Base-by-base conservation (phyloP, 208 protist species). In the Trypanosoma mega region DNA sequence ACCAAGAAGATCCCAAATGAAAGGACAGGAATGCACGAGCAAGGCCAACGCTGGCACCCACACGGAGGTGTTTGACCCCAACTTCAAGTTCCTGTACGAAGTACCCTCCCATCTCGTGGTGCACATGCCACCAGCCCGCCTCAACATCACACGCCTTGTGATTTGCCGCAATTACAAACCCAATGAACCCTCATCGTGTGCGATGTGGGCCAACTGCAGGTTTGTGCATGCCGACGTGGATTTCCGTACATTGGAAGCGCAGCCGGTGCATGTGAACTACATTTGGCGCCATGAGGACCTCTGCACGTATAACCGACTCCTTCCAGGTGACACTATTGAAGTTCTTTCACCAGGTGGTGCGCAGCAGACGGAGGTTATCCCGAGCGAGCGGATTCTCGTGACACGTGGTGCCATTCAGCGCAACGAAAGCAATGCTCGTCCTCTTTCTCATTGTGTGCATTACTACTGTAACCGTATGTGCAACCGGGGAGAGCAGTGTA, bases 81-180 rank as follows among this genome's bases (percentile, higher is more conserved):
- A 89, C 63, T 92, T 90, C 53, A 80, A 80, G 55, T 74, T 50
- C 46, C 55, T 87, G 24, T 90, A 80, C 59, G 63, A 85, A 14
- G 80, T 92, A 14, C 82, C 85, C 16, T 61, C 71, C 1, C 55
- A 56, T 27, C 57, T 67, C 14, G 72, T 92, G 23, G 72, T 74
- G 54, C 85, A 92, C 67, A 62, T 79, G 18, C 85, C 85, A 4
- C 80, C 82, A 2, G 57, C 78, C 8, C 81, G 79, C 33, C 72
- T 92, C 51, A 89, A 89, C 69, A 92, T 92, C 54, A 92, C 85
- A 4, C 85, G 85, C 14, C 76, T 92, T 14, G 85, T 92, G 56
- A 56, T 81, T 43, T 92, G 85, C 74, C 85, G 85, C 61, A 85
- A 87, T 58, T 85, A 88, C 68, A 68, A 48, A 36, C 23, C 68